Conservation (phyloP, 2,329 filamentous ascomycete species). For the Leptographium galeiforme region DNA sequence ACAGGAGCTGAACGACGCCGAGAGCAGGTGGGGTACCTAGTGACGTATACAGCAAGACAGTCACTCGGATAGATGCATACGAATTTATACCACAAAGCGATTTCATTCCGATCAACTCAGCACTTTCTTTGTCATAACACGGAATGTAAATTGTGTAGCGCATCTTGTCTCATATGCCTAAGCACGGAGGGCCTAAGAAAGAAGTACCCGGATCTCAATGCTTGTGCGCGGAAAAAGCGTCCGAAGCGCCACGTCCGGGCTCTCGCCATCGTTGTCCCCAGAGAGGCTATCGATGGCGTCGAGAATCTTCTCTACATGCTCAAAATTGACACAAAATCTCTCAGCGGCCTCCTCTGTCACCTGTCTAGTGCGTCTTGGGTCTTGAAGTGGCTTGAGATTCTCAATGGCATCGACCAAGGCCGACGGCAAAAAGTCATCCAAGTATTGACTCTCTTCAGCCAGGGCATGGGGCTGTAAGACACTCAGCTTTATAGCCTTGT, state of each 20-base stretch:
- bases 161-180: neutral
- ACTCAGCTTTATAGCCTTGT: conserved; percentile 38
- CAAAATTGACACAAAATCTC: conserved; percentile 76
- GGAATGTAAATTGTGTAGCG: neutral
- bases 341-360: conserved; percentile 76
- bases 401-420: conserved; percentile 86
- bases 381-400: conserved; percentile 61
- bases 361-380: conserved; percentile 55
- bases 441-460: conserved; percentile 53
- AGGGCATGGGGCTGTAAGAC: conserved; percentile 48
- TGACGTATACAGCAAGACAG: neutral
- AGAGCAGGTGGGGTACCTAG: neutral
- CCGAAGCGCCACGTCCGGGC: conserved; percentile 18
- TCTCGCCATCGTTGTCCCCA: conserved; percentile 15
- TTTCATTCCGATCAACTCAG: neutral
- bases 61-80: neutral
- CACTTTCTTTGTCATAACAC: neutral
- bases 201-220: conserved; percentile 44
- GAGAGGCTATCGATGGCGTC: conserved; percentile 25
- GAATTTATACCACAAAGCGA: neutral
- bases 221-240: conserved; percentile 44
- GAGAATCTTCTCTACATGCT: conserved; percentile 38
- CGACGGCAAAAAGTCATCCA: conserved; percentile 86
- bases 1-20: neutral
- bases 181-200: conserved; percentile 27